Percentiles rank a stretch among this genome's conserved stretches.
Evolutionary conservation across 73 alveolate species (phyloP).

Genomic region (Uronychia binucleata): DNA sequence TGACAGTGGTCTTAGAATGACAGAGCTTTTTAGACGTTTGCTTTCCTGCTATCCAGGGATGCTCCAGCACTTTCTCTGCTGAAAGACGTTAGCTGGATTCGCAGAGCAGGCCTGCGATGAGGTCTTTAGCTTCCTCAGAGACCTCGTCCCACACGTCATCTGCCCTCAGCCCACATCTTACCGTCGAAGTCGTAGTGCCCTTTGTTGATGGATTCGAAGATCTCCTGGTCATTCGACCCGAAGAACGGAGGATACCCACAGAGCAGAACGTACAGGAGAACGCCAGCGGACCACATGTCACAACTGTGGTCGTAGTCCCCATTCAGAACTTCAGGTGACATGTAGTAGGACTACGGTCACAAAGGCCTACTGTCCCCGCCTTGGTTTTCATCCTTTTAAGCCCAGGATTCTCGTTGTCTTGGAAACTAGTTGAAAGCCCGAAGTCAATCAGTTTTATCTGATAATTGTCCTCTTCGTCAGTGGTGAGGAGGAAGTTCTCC

Average conservation of each 20-base stretch:
- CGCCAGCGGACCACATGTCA: slow-evolving; percentile 77
- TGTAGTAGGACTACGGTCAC: slow-evolving; percentile 34
- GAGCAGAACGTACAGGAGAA: slow-evolving; percentile 50
- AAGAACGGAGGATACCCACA: slow-evolving; percentile 65
- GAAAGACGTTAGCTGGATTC: slow-evolving; percentile 51
- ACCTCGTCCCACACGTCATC: slow-evolving; percentile 73
- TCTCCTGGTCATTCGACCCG: slow-evolving; percentile 23
- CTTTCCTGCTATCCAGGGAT: slow-evolving; percentile 17
- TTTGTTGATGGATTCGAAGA: slow-evolving; percentile 12
- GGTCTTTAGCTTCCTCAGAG: slow-evolving; percentile 64
- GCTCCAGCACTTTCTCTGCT: slow-evolving; percentile 66
- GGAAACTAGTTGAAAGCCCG: slow-evolving; percentile 41
- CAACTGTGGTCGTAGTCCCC: slow-evolving; percentile 48
- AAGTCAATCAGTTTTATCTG: slow-evolving; percentile 56
- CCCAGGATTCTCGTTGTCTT: background rate
- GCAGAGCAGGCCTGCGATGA: slow-evolving; percentile 42
- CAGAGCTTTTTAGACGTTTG: background rate
- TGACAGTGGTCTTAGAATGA: background rate
- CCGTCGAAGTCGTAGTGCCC: slow-evolving; percentile 52
- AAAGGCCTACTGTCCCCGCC: slow-evolving; percentile 64
- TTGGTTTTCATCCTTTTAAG: slow-evolving; percentile 38
- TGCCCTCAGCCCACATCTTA: background rate
- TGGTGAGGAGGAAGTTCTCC: slow-evolving; percentile 9
- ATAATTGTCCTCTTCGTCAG: slow-evolving; percentile 1
- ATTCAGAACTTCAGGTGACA: slow-evolving; percentile 63